phyloP scores from a whole-genome alignment of 2,329 filamentous ascomycete species.

The Colletotrichum camelliae region DNA sequence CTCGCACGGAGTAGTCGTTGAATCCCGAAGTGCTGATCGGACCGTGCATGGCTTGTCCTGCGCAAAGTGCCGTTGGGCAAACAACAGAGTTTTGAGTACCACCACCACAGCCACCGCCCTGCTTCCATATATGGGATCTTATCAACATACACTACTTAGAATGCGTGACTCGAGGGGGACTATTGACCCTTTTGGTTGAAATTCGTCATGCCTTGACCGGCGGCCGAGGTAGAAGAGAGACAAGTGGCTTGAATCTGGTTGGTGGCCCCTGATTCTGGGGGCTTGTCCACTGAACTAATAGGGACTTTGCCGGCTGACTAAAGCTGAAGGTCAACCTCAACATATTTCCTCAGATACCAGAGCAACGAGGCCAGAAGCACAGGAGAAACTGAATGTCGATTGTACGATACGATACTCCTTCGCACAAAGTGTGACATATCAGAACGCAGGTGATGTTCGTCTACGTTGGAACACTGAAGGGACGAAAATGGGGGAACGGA shows the following conservation, averaged over 20 bases:
- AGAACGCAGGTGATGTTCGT: neutral
- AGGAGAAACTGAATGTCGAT: neutral
- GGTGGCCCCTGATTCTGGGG: neutral
- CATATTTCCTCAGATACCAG: accelerated
- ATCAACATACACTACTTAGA: neutral
- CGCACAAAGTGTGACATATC: neutral
- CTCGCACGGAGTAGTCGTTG: neutral
- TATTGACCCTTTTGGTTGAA: too few relatives aligned
- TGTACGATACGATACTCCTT: accelerated
- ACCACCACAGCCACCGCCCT: neutral
- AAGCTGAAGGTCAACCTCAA: neutral
- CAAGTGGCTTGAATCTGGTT: neutral
- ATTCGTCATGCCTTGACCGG: too few relatives aligned
- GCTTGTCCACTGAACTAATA: neutral
- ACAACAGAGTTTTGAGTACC: neutral
- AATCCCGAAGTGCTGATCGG: neutral
- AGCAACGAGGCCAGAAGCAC: accelerated
- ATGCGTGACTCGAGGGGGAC: too few relatives aligned
- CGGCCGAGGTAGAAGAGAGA: too few relatives aligned
- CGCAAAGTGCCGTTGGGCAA: neutral
- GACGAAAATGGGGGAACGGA: neutral
- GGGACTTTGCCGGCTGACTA: neutral
- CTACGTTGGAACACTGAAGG: neutral
- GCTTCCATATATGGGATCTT: neutral
- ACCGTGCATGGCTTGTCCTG: neutral